phyloP scores from a whole-genome alignment of 179 eudicot species.

The Camellia oleifera region DNA sequence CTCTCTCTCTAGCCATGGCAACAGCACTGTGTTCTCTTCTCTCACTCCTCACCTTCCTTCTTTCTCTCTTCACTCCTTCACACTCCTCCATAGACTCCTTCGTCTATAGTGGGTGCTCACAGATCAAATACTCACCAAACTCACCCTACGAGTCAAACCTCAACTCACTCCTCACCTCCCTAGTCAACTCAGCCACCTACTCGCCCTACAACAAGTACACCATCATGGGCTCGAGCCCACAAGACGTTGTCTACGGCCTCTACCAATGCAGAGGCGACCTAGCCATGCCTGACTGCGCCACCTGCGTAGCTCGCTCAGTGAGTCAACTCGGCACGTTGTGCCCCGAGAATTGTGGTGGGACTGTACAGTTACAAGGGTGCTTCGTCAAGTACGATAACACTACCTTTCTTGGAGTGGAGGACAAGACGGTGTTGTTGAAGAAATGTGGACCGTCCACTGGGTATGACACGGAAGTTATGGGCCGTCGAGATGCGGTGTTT shows the following conservation, averaged over 20 bases:
- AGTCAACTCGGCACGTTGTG: constrained; percentile 49
- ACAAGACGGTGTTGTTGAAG: constrained; percentile 65
- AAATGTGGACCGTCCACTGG: constrained; percentile 67
- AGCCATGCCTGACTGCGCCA: constrained; percentile 88
- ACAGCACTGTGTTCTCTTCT: neutral
- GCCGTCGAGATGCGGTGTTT: constrained; percentile 58
- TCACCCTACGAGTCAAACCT: constrained; percentile 71
- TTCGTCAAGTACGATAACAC: constrained; percentile 74
- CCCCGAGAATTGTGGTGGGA: constrained; percentile 56
- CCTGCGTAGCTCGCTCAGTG: constrained; percentile 61
- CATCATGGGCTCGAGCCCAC: constrained; percentile 43
- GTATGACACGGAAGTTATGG: constrained; percentile 30
- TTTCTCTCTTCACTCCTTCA: constrained; percentile 16
- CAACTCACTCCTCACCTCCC: constrained; percentile 76
- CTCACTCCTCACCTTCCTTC: constrained; percentile 13
- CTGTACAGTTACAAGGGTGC: constrained; percentile 77
- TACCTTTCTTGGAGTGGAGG: constrained; percentile 67
- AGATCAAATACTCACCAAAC: constrained; percentile 49
- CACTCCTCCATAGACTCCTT: constrained; percentile 37
- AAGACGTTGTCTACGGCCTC: constrained; percentile 67
- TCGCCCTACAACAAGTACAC: constrained; percentile 73
- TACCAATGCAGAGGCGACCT: constrained; percentile 94
- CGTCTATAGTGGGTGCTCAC: constrained; percentile 84
- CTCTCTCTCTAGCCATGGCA: constrained; percentile 21
- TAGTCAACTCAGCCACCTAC: constrained; percentile 91